Base-by-base conservation (phyloP, 1,284 basidiomycete species). In the Tylopilus sp. region DNA sequence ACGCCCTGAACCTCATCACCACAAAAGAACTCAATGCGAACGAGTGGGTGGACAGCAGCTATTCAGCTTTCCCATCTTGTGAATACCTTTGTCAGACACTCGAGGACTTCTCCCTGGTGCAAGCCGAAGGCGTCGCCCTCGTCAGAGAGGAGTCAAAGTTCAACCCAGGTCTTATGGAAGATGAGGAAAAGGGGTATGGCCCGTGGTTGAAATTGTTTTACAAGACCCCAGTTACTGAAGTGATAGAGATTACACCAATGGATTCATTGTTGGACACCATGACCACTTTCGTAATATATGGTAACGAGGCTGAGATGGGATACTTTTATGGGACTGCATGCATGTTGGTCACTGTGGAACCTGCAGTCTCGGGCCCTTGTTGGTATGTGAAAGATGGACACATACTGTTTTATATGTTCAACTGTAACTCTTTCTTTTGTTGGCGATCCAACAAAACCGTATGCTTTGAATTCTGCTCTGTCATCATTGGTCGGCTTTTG, bases 241-340 rank as follows among this genome's bases (percentile, higher is more conserved):
- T 57, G 4, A 12, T 54, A 35, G 56, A 57, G 47, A 29, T 57
- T 26, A 55, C 44, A 3, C 17, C 0, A 24, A 57, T 50, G 56
- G 24, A 37, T 3, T 57, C 56, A 3, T 50, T 48, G 1, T 26
- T 58, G n/a, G 9, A 34, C 1, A 2, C 28, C 40, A 26, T 6
- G 26, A 35, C 21, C 2, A 2, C 43, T 7, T 29, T 47, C 15
- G 6, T 42, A 35, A 12, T 28, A 1, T 49, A 44, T 14, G 51
- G 51, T 1, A 47, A 57, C 15, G 12, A 51, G 2, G n/a, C 37
- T 8, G 7, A 18, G 17, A 4, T 46, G 36, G 28, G n/a, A 2
- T 33, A 15, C 42, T 49, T 56, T 37, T 56, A 57, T 8, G 56
- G 56, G 18, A 47, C 46, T n/a, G 55, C 56, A 8, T 57, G 55